phyloP scores from a whole-genome alignment of 352 stramenopile species.

The Phytophthora aleatoria region DNA sequence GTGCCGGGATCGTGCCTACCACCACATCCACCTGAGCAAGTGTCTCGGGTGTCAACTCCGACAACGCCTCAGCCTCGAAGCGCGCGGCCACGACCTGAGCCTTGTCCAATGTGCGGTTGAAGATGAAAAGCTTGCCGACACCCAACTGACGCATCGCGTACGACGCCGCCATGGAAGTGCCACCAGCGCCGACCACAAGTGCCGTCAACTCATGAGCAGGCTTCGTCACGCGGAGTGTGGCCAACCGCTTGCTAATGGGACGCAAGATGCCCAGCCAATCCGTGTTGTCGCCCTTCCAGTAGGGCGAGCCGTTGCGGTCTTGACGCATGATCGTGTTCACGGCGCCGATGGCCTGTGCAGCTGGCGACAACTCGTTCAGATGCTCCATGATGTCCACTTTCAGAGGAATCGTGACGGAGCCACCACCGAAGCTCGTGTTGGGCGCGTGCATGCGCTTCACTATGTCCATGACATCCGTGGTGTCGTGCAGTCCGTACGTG shows the following conservation, averaged over 20 bases:
- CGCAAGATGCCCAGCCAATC: constrained; percentile 98
- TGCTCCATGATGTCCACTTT: constrained; percentile 96
- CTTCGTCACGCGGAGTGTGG: constrained; percentile 9
- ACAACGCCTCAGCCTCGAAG: constrained; percentile 86
- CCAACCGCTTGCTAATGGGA: constrained; percentile 82
- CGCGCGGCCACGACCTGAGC: constrained; percentile 86
- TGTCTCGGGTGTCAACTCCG: constrained; percentile 51
- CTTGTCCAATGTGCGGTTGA: constrained; percentile 96
- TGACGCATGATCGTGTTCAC: constrained; percentile 97
- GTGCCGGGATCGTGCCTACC: constrained; percentile 95
- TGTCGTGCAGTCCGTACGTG: constrained; percentile 90
- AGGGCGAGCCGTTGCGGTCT: constrained; percentile 45
- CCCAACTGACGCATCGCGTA: constrained; percentile 92
- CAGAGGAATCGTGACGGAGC: constrained; percentile 97
- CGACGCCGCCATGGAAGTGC: constrained; percentile 94
- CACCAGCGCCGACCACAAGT: constrained; percentile 92
- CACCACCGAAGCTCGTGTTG: constrained; percentile 89
- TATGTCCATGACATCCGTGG: constrained; percentile 48
- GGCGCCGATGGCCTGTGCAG: constrained; percentile 96
- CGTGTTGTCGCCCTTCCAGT: constrained; percentile 96
- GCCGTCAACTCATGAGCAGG: constrained; percentile 41
- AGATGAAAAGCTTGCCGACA: constrained; percentile 90
- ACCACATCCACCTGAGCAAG: constrained; percentile 86
- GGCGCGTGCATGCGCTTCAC: constrained; percentile 47
- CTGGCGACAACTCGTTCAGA: constrained; percentile 92